Percentiles rank a stretch among this genome's conserved stretches.
phyloP scores from a whole-genome alignment of 78 protist genomes.

The Polysphondylium violaceum region DNA sequence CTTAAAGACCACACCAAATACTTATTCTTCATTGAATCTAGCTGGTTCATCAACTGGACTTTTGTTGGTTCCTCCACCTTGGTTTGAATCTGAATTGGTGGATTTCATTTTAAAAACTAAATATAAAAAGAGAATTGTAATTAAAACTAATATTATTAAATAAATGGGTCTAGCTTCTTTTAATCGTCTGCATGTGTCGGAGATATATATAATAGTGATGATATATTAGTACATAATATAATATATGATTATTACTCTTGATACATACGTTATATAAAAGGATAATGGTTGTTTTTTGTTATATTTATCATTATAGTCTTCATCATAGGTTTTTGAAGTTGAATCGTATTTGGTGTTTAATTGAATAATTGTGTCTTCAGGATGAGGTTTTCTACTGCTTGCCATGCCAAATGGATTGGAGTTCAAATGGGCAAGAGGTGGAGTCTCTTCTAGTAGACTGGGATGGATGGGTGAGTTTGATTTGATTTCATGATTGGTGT shows the following conservation, averaged over 20 bases:
- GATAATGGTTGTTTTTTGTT: slow-evolving; percentile 19
- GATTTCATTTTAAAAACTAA: neutral
- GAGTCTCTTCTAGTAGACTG: slow-evolving; percentile 53
- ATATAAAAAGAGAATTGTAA: neutral
- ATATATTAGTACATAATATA: neutral
- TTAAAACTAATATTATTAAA: neutral
- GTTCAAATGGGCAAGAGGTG: slow-evolving; percentile 64
- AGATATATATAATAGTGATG: neutral
- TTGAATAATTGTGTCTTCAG: slow-evolving; percentile 28
- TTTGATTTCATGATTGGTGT: neutral
- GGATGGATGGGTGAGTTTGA: neutral
- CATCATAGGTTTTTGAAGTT: slow-evolving; percentile 17
- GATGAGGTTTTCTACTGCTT: slow-evolving; percentile 51
- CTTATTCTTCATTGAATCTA: no score
- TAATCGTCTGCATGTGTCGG: neutral
- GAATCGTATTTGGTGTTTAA: neutral
- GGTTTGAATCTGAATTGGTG: neutral
- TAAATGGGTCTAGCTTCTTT: neutral
- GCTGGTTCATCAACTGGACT: no score
- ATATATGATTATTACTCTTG: no score
- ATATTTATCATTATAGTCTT: slow-evolving; percentile 34
- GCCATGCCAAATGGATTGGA: slow-evolving; percentile 61
- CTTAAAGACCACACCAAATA: no score
- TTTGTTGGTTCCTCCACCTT: no score
- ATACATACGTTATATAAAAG: slow-evolving; percentile 2